Percentiles rank a stretch among this genome's conserved stretches.
These are phyloP conservation scores for Phytophthora pluvialis DNA, from an alignment of 352 stramenopile species.

Conservation along the genomic window DNA sequence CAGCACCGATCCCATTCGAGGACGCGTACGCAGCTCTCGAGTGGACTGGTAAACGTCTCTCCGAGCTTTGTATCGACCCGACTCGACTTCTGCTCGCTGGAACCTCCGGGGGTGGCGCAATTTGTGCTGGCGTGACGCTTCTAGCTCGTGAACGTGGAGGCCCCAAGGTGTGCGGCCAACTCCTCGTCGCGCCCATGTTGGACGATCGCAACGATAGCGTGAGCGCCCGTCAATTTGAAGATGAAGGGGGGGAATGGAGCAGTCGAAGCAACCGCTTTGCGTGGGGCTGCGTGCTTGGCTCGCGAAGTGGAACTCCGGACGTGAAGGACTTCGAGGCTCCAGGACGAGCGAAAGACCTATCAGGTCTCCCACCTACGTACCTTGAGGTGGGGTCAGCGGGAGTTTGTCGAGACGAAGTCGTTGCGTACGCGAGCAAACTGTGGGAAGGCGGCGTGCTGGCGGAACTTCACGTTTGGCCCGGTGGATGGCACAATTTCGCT, in stretches of 20 bases:
- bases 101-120: constrained; percentile 28
- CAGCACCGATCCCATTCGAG: constrained; percentile 28
- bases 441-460: constrained; percentile 28
- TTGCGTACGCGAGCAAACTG: constrained; percentile 31
- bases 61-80: constrained; percentile 23
- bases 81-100: constrained; percentile 28
- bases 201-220: constrained; percentile 26
- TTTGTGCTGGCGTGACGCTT: constrained; percentile 30
- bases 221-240: constrained; percentile 32
- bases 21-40: constrained; percentile 22
- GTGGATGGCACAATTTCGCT: constrained; percentile 35
- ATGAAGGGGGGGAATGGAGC: constrained; percentile 26
- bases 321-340: constrained; percentile 30
- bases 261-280: constrained; percentile 27
- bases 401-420: constrained; percentile 35
- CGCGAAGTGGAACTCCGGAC: constrained; percentile 15
- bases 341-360: constrained; percentile 23
- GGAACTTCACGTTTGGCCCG: constrained; percentile 34
- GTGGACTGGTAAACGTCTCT: constrained; percentile 21
- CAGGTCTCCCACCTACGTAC: constrained; percentile 26
- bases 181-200: constrained; percentile 33
- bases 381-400: constrained; percentile 33
- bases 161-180: constrained; percentile 24
- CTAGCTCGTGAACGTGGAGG: constrained; percentile 25
- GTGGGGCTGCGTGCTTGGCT: constrained; percentile 21